Conservation (phyloP, 1,284 basidiomycete species). For the Cryptococcus hybrid region DNA sequence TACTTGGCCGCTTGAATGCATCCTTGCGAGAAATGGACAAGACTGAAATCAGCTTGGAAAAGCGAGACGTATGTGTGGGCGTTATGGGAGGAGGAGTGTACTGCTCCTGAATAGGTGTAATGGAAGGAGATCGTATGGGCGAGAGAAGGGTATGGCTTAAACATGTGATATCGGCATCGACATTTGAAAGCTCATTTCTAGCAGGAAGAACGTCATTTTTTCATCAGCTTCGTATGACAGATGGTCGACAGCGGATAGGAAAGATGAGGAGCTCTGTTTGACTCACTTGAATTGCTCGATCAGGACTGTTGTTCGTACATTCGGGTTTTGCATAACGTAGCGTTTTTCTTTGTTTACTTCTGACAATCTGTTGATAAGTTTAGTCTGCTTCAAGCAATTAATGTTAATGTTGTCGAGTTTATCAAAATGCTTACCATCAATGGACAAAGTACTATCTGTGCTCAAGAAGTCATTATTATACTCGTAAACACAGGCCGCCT, state of each 20-base stretch:
- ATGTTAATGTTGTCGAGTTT: too few relatives aligned
- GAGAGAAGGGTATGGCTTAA: not conserved
- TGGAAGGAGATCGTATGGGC: not conserved
- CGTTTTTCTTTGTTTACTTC: not conserved
- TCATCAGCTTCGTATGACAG: too few relatives aligned
- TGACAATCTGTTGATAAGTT: not conserved
- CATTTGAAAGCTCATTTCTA: not conserved
- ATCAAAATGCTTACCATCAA: too few relatives aligned
- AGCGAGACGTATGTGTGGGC: not conserved
- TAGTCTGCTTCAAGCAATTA: too few relatives aligned
- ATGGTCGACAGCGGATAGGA: too few relatives aligned
- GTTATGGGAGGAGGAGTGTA: not conserved
- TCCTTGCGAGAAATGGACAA: not conserved
- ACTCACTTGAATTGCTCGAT: constrained; percentile 3
- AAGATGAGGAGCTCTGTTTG: not conserved
- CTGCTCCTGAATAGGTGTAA: not conserved
- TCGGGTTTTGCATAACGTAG: not conserved
- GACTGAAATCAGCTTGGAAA: constrained; percentile 1
- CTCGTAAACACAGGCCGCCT: too few relatives aligned
- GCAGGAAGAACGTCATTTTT: too few relatives aligned
- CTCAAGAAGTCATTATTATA: too few relatives aligned
- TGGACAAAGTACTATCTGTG: too few relatives aligned
- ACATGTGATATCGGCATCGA: not conserved
- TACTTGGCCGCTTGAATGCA: not conserved
- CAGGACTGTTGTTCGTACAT: not conserved